phyloP scores from a whole-genome alignment of 202 grass and related monocot genomes.

The Schoenoplectus tabernaemontani region DNA sequence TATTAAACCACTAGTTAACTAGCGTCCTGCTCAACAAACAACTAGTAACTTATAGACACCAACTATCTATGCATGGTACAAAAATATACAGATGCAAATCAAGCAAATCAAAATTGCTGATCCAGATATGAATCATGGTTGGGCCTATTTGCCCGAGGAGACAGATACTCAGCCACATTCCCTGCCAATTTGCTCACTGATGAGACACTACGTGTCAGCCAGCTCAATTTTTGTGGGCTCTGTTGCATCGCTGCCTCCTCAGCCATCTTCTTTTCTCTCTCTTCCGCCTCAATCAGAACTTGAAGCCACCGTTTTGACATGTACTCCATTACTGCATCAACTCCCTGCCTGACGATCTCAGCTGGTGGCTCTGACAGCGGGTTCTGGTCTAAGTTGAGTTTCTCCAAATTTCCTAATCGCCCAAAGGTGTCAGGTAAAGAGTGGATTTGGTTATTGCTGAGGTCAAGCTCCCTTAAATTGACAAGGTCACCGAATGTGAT shows the following conservation, averaged over 20 bases:
- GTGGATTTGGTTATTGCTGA: constrained; percentile 96
- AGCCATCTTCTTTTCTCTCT: constrained; percentile 43
- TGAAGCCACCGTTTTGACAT: constrained; percentile 63
- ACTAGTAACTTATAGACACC: neutral
- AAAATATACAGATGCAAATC: constrained; percentile 9
- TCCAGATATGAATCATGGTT: constrained; percentile 63
- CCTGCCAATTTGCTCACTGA: constrained; percentile 50
- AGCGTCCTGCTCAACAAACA: neutral
- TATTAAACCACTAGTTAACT: neutral
- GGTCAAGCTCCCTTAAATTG: constrained; percentile 66
- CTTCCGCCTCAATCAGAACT: constrained; percentile 61
- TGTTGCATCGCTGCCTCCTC: constrained; percentile 38
- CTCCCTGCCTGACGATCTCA: constrained; percentile 45
- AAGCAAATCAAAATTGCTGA: constrained; percentile 42
- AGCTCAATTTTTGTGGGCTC: constrained; percentile 28
- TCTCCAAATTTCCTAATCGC: constrained; percentile 56
- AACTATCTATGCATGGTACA: neutral
- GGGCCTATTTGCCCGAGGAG: constrained; percentile 31
- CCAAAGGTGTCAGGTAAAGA: constrained; percentile 75
- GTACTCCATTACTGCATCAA: constrained; percentile 55
- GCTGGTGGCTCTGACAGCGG: constrained; percentile 50
- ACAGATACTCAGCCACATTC: constrained; percentile 42
- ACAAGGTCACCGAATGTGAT: constrained; percentile 67
- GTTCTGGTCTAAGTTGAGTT: constrained; percentile 85
- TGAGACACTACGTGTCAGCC: constrained; percentile 60